A percentile compares a stretch with the other conserved stretches of the same genome.
phyloP scores from a whole-genome alignment of 108 stramenopile species.

The Skeletonema tropicum region DNA sequence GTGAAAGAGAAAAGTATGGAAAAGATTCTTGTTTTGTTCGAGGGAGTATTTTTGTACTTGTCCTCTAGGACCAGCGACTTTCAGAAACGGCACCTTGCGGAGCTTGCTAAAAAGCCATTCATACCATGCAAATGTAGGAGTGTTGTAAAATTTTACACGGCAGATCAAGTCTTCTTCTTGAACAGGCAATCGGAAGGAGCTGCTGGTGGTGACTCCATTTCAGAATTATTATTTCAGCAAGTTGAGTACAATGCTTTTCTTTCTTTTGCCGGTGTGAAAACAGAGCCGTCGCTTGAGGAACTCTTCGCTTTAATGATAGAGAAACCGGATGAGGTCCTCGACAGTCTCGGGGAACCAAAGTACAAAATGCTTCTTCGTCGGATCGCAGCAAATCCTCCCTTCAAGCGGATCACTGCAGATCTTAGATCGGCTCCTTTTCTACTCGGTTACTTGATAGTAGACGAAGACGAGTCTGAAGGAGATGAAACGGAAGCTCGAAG shows the following conservation, averaged over 20 bases:
- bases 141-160: slow-evolving; percentile 52
- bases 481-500: neutral
- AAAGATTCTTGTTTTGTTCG: slow-evolving; percentile 36
- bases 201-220: slow-evolving; percentile 4
- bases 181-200: slow-evolving; percentile 11
- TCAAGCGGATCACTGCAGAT: slow-evolving; percentile 53
- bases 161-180: slow-evolving; percentile 67
- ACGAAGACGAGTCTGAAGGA: slow-evolving; percentile 16
- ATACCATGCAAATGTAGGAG: slow-evolving; percentile 59
- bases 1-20: slow-evolving; percentile 33
- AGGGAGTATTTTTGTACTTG: slow-evolving; percentile 43
- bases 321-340: slow-evolving; percentile 63
- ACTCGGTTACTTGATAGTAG: slow-evolving; percentile 62
- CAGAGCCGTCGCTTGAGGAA: slow-evolving; percentile 38
- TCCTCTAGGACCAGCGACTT: slow-evolving; percentile 66
- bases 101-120: slow-evolving; percentile 50
- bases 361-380: slow-evolving; percentile 69
- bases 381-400: slow-evolving; percentile 76
- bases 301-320: slow-evolving; percentile 40
- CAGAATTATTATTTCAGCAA: slow-evolving; percentile 33
- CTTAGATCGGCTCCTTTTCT: slow-evolving; percentile 73
- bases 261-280: slow-evolving; percentile 43
- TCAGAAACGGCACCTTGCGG: slow-evolving; percentile 22
- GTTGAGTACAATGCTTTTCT: slow-evolving; percentile 45
- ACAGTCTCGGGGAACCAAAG: slow-evolving; percentile 51